Base-by-base conservation (phyloP, 139 green algal genomes). In the Picochlorum sp. region DNA sequence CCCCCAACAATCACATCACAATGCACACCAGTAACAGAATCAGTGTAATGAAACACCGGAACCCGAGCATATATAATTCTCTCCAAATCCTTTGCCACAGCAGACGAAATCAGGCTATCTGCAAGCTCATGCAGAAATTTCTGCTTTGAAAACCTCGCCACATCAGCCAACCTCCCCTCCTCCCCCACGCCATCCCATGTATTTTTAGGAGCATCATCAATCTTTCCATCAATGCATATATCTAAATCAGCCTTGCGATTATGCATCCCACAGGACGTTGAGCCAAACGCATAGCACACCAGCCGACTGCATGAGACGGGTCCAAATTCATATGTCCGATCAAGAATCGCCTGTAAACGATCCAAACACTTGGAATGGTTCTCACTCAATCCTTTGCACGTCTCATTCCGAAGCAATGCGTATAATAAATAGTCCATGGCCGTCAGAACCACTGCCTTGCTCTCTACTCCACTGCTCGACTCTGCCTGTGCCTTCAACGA, bases 41-140 rank as follows among this genome's bases (percentile, higher is more conserved):
- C 67, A 10, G 41, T 31, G 24, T 85, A 86, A 51, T 90, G 89
- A 59, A 90, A 65, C 57, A 90, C 85, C 37, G 83, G 83, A 59
- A 90, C 79, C 1, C 83, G 67, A 1, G 83, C 83, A 55, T 84
- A 62, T 34, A 73, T 63, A 49, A 73, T 73, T 30, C 67, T 45
- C n/a, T 73, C 67, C 28, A 73, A 21, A 54, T 54, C n/a, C 2
- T 7, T 18, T 20, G 47, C 47, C 6, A 54, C n/a, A 20, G 5
- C 11, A 1, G 18, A 26, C 6, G 16, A 20, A 7, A 26, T 0
- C 47, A 54, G 13, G 5, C 47, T 54, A 20, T 54, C 47, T 23
- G 47, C 47, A 26, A 54, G 47, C 0, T 26, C 47, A 54, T 54
- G 47, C 47, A 54, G 7, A 54, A 54, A 54, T 21, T 54, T 54